These are phyloP conservation scores for Osmanthus fragrans DNA, from an alignment of 257 asterid species.

Conservation along the genomic window DNA sequence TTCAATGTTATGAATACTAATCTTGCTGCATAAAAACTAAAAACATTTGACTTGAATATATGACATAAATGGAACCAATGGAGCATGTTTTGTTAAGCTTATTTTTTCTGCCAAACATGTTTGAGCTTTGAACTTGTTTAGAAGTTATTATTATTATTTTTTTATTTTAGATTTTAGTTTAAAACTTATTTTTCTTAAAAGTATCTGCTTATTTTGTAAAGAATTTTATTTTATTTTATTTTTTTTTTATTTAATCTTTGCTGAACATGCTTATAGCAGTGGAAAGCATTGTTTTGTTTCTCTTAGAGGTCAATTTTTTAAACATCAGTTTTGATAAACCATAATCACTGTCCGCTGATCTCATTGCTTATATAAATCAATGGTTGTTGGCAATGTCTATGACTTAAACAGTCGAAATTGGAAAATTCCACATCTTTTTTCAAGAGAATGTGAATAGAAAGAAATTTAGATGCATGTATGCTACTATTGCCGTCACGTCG, in stretches of 20 bases:
- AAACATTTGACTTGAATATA: too few relatives aligned
- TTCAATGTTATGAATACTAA: too few relatives aligned
- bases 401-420: neutral
- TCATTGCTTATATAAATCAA: constrained; percentile 28
- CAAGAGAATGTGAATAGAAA: constrained; percentile 28
- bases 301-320: too few relatives aligned
- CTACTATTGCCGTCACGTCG: constrained; percentile 10
- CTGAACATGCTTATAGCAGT: neutral
- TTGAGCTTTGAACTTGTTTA: neutral
- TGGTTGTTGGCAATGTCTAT: constrained; percentile 2
- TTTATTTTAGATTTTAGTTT: too few relatives aligned
- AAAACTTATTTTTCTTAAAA: neutral
- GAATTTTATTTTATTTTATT: neutral
- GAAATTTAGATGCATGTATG: constrained; percentile 34
- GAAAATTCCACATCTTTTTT: constrained; percentile 13
- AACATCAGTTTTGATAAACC: neutral
- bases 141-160: too few relatives aligned
- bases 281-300: neutral
- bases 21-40: too few relatives aligned
- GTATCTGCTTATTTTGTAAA: too few relatives aligned
- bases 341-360: neutral
- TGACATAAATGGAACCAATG: neutral
- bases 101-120: neutral
- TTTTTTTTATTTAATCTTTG: neutral
- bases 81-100: neutral